Conservation (phyloP, 2,329 filamentous ascomycete species). For the Trichoderma oligosporum region DNA sequence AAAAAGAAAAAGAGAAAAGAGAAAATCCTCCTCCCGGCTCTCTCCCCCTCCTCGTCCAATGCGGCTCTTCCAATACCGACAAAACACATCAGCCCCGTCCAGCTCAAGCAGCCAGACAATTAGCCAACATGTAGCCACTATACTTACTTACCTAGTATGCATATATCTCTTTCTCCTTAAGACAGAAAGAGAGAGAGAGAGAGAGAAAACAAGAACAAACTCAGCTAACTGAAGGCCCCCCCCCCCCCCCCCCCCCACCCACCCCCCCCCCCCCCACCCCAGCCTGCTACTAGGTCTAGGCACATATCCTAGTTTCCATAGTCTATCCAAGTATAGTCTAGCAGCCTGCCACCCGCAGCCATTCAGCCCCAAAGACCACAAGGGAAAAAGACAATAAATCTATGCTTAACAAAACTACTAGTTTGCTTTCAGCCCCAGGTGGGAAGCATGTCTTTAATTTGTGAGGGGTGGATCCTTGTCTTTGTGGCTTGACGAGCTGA, state of each 20-base stretch:
- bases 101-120: neutral
- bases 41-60: neutral
- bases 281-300: neutral
- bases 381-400: neutral
- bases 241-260: too few species aligned
- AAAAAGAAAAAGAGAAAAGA: neutral
- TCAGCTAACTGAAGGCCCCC: neutral
- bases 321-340: neutral
- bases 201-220: neutral
- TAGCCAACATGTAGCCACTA: too few species aligned
- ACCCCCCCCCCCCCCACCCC: too few species aligned
- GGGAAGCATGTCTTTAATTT: constrained; percentile 5
- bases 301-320: neutral
- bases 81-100: neutral
- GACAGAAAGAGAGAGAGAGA: too few species aligned
- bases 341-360: constrained; percentile 8
- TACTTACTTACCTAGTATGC: too few species aligned
- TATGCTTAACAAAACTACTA: constrained; percentile 10
- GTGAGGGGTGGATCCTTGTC: constrained; percentile 8
- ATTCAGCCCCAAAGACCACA: too few species aligned
- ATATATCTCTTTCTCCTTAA: too few species aligned
- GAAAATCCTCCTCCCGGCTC: neutral
- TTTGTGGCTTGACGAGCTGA: constrained; percentile 17
- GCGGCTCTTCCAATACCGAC: neutral
- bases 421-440: neutral